Conservation (phyloP, 805 yeast species). For the Wickerhamiella lipophila region DNA sequence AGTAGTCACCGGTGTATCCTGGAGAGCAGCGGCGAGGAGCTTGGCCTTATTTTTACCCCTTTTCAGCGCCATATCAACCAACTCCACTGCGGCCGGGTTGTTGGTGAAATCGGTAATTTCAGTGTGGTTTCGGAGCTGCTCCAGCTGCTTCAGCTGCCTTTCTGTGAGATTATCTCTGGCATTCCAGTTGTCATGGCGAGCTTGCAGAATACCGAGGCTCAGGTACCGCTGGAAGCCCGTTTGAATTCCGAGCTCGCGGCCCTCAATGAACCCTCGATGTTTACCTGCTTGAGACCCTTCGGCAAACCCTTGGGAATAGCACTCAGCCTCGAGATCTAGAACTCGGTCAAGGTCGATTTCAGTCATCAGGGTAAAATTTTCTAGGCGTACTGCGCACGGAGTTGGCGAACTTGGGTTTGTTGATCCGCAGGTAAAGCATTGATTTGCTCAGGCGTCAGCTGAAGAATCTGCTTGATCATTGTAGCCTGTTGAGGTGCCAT, state of each 20-base stretch:
- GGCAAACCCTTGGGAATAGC: conserved; percentile 52
- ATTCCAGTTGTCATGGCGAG: conserved; percentile 33
- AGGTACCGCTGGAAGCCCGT: conserved; percentile 34
- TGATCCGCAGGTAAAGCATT: conserved; percentile 39
- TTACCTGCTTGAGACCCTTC: conserved; percentile 60
- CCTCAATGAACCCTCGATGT: conserved; percentile 52
- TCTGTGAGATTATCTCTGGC: conserved; percentile 12
- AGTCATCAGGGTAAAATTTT: not conserved
- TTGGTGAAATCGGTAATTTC: conserved; percentile 35
- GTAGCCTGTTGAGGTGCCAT: conserved; percentile 33
- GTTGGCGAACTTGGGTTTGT: conserved; percentile 19
- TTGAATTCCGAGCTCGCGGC: conserved; percentile 63
- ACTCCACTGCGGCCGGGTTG: conserved; percentile 40
- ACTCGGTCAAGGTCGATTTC: conserved; percentile 14
- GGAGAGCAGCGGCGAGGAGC: conserved; percentile 32
- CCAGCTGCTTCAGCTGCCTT: conserved; percentile 11
- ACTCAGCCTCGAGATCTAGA: conserved; percentile 19
- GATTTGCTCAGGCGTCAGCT: conserved; percentile 39
- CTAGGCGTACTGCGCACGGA: conserved; percentile 16
- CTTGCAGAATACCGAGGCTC: conserved; percentile 54
- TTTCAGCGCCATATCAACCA: conserved; percentile 38
- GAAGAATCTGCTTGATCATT: conserved; percentile 39
- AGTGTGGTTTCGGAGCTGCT: conserved; percentile 22
- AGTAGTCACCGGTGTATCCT: conserved; percentile 24
- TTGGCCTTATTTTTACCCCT: conserved; percentile 53